Base-by-base conservation (phyloP, 1,284 basidiomycete genomes). In the Neolentinus lepideus region DNA sequence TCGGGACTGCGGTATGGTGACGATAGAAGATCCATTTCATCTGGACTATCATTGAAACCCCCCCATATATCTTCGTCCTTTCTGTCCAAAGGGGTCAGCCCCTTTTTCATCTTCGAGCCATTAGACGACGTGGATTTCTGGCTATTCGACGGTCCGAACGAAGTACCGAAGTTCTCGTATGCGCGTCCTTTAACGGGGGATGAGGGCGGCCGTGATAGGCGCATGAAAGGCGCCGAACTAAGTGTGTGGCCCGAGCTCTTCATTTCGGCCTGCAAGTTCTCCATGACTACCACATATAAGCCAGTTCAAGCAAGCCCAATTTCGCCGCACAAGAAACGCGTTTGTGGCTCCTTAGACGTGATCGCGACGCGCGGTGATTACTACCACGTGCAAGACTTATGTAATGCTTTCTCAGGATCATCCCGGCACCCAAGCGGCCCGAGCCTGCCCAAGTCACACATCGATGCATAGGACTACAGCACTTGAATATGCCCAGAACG, bases 401-500 rank as follows among this genome's bases (percentile, higher is more conserved):
- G n/a, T n/a, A n/a, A n/a, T n/a, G n/a, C n/a, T n/a, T n/a, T n/a
- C n/a, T n/a, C n/a, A n/a, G n/a, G n/a, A n/a, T n/a, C n/a, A n/a
- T n/a, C n/a, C n/a, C n/a, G n/a, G n/a, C n/a, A n/a, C n/a, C n/a
- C n/a, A n/a, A n/a, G n/a, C n/a, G n/a, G n/a, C n/a, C n/a, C n/a
- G n/a, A n/a, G n/a, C n/a, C n/a, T n/a, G n/a, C n/a, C n/a, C n/a
- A n/a, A n/a, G n/a, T n/a, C n/a, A n/a, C n/a, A n/a, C n/a, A n/a
- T n/a, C n/a, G n/a, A n/a, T n/a, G n/a, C n/a, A n/a, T 31, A 16
- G 24, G 27, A n/a, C 51, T 54, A 65, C 9, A 68, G 59, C 24
- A 69, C 57, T 47, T 58, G 58, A 29, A 69, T 57, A 31, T 75
- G 66, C 3, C 78, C 78, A 11, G 70, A 67, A 33, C 79, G 66